A percentile compares a stretch with the other conserved stretches of the same genome.
Conservation (phyloP, 257 asterid species). For the Ocimum tenuiflorum region DNA sequence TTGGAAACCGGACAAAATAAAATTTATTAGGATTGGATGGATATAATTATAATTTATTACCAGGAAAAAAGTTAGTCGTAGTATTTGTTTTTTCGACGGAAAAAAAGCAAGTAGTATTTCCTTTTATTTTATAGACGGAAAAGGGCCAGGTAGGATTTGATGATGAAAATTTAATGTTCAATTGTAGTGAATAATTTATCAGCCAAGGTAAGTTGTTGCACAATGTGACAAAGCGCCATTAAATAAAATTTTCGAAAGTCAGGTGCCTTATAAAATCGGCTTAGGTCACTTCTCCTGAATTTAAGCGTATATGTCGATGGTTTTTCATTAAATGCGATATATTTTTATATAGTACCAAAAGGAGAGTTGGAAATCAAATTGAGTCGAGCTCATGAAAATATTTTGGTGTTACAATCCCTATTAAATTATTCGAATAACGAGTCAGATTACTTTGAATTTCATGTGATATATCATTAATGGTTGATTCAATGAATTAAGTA, state of each 20-base stretch:
- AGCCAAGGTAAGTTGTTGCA: not conserved
- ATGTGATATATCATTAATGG: no score
- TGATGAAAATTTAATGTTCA: not conserved
- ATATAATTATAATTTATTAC: not conserved
- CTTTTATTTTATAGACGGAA: no score
- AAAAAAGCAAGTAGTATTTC: not conserved
- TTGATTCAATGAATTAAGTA: no score
- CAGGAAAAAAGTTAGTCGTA: not conserved
- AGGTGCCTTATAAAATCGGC: not conserved
- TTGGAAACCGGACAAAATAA: not conserved
- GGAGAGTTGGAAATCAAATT: no score
- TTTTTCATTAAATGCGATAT: no score
- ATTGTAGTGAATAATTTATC: not conserved
- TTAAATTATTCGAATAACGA: no score
- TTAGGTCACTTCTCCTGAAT: slow-evolving; percentile 7
- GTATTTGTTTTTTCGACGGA: not conserved
- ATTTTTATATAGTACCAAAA: no score
- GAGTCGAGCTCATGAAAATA: no score
- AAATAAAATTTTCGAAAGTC: not conserved
- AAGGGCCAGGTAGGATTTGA: not conserved
- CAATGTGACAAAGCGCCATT: not conserved
- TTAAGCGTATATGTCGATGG: not conserved
- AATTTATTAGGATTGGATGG: not conserved
- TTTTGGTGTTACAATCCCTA: no score
- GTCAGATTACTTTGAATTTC: no score